A percentile compares a stretch with the other conserved stretches of the same genome.
phyloP scores from a whole-genome alignment of 2,329 filamentous ascomycete species.

The Exophiala oligosperma region DNA sequence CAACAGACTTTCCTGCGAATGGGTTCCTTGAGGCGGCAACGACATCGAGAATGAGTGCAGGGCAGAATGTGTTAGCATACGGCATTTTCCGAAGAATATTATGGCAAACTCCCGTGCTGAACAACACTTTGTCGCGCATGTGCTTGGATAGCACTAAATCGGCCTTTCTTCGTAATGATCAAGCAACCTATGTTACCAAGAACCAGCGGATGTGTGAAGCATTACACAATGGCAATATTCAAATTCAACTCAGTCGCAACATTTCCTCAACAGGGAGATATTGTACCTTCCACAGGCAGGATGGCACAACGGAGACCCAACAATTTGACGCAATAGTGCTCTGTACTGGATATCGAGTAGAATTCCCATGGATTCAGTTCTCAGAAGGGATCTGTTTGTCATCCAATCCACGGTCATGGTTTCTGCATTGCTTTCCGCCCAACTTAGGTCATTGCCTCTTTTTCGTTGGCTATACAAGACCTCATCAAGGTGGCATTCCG shows the following conservation, averaged over 20 bases:
- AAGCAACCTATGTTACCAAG: slow-evolving; percentile 18
- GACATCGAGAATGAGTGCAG: slow-evolving; percentile 15
- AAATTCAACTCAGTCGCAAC: slow-evolving; percentile 1
- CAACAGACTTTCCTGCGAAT: slow-evolving; percentile 14
- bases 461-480: slow-evolving; percentile 14
- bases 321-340: slow-evolving; percentile 13
- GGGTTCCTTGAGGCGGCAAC: slow-evolving; percentile 14
- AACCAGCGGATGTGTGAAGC: slow-evolving; percentile 18
- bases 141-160: slow-evolving; percentile 4
- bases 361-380: slow-evolving; percentile 11
- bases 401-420: slow-evolving; percentile 15
- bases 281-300: slow-evolving; percentile 4
- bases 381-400: not conserved
- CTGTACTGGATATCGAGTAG: slow-evolving; percentile 9
- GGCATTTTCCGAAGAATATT: slow-evolving; percentile 14
- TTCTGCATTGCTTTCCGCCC: slow-evolving; percentile 14
- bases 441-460: slow-evolving; percentile 16
- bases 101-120: slow-evolving; percentile 10
- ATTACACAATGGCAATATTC: slow-evolving; percentile 9
- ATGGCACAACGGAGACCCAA: slow-evolving; percentile 2
- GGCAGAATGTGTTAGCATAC: slow-evolving; percentile 13
- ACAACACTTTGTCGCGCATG: slow-evolving; percentile 11
- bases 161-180: slow-evolving; percentile 11
- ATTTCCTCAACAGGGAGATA: slow-evolving; percentile 4
- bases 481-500: slow-evolving; percentile 14